Evolutionary conservation across 2,329 filamentous ascomycete genomes (phyloP).

Genomic region (Venturiaceae sp.): DNA sequence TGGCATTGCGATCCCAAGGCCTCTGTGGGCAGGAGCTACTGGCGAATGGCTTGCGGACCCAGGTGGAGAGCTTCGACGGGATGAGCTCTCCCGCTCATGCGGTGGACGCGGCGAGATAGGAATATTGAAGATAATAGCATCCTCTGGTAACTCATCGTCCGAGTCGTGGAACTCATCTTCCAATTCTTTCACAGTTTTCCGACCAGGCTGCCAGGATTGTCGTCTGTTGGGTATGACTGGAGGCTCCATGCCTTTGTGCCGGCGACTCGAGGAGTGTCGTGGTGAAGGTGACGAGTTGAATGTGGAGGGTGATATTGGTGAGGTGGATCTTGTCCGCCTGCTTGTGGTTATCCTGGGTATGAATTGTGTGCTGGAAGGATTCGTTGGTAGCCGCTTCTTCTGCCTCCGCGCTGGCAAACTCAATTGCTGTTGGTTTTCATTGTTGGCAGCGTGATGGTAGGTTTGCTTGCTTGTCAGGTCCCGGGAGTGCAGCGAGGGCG

Average conservation of each 20-base stretch:
- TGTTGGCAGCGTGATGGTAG: background rate
- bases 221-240: slow-evolving; percentile 27
- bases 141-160: slow-evolving; percentile 67
- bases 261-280: slow-evolving; percentile 18
- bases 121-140: slow-evolving; percentile 70
- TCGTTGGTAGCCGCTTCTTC: background rate
- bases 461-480: background rate
- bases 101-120: slow-evolving; percentile 57
- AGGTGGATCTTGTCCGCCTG: background rate
- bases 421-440: background rate
- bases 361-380: background rate
- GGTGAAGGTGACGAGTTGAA: slow-evolving; percentile 21
- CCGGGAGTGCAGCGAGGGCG: background rate
- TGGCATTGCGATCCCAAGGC: slow-evolving; percentile 2
- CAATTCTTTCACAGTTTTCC: slow-evolving; percentile 60
- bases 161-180: slow-evolving; percentile 73
- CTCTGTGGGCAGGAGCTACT: background rate
- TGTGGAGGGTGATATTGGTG: slow-evolving; percentile 15
- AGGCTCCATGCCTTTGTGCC: slow-evolving; percentile 15
- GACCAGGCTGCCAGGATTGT: slow-evolving; percentile 55
- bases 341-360: background rate
- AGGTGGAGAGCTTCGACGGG: slow-evolving; percentile 18
- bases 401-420: background rate
- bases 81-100: slow-evolving; percentile 20
- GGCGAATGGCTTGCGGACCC: background rate